Evolutionary conservation across 768 basidiomycete species (phyloP).

Genomic region (Cantharellus anzutake): DNA sequence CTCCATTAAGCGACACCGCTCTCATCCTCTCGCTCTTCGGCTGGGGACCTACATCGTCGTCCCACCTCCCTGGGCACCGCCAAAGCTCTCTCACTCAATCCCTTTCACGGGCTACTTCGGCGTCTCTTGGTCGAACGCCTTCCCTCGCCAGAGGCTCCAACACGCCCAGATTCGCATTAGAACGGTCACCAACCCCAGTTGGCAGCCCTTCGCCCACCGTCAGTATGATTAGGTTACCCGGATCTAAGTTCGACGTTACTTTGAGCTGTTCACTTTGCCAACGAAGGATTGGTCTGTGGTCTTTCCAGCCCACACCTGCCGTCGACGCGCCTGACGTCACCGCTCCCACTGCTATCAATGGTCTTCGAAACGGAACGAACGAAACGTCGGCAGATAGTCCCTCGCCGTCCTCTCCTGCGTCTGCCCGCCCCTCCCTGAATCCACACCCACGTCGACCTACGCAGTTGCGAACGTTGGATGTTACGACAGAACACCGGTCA

Average conservation of each 20-base stretch:
- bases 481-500: slow-evolving; percentile 65
- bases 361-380: background rate
- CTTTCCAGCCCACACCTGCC: slow-evolving; percentile 21
- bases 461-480: slow-evolving; percentile 37
- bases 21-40: background rate
- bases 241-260: background rate
- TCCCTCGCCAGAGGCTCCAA: background rate
- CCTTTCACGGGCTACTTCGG: background rate
- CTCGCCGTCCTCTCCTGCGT: background rate
- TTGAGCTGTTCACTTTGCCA: slow-evolving; percentile 54
- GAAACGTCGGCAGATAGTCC: background rate
- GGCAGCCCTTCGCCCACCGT: background rate
- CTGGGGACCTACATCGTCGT: background rate
- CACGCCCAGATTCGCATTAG: background rate
- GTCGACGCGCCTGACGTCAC: background rate
- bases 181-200: background rate
- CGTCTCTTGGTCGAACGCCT: background rate
- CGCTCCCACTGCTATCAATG: background rate
- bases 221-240: background rate
- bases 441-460: slow-evolving; percentile 10
- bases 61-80: background rate
- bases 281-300: slow-evolving; percentile 65
- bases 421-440: background rate
- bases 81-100: background rate
- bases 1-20: background rate